These are phyloP conservation scores for Ogataea neopini DNA, from an alignment of 805 yeast species.

Conservation along the genomic window DNA sequence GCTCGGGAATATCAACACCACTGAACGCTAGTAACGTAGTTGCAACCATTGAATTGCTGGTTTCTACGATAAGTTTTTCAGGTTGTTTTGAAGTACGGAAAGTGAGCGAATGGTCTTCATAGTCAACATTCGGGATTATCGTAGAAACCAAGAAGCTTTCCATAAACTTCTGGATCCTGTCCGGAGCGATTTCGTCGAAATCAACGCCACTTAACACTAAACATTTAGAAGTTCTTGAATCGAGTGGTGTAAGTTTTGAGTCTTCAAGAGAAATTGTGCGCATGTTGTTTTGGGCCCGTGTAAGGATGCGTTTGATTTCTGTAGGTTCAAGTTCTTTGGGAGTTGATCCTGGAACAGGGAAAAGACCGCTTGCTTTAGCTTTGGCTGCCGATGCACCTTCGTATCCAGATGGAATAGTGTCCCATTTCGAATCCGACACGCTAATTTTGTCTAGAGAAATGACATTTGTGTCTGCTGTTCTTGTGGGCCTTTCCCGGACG, in stretches of 20 bases:
- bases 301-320: conserved; percentile 31
- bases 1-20: conserved; percentile 33
- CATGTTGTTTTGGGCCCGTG: conserved; percentile 16
- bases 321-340: conserved; percentile 42
- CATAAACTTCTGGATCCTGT: conserved; percentile 45
- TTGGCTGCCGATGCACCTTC: conserved; percentile 72
- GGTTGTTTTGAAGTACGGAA: conserved; percentile 34
- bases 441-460: conserved; percentile 1
- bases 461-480: not conserved
- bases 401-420: conserved; percentile 64
- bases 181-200: conserved; percentile 16
- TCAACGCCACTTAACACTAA: conserved; percentile 28
- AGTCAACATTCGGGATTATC: conserved; percentile 42
- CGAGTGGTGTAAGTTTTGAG: conserved; percentile 27
- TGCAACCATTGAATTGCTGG: conserved; percentile 52
- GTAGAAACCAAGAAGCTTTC: conserved; percentile 46
- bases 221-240: conserved; percentile 29
- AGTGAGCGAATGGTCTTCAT: conserved; percentile 32
- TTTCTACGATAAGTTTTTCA: conserved; percentile 47
- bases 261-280: conserved; percentile 22
- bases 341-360: conserved; percentile 65
- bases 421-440: conserved; percentile 56
- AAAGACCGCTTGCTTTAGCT: conserved; percentile 77
- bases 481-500: conserved; percentile 1
- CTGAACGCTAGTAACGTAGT: conserved; percentile 52